Conservation (phyloP, 192 early-diverging fungal species). For the Irineochytrium annulatum region DNA sequence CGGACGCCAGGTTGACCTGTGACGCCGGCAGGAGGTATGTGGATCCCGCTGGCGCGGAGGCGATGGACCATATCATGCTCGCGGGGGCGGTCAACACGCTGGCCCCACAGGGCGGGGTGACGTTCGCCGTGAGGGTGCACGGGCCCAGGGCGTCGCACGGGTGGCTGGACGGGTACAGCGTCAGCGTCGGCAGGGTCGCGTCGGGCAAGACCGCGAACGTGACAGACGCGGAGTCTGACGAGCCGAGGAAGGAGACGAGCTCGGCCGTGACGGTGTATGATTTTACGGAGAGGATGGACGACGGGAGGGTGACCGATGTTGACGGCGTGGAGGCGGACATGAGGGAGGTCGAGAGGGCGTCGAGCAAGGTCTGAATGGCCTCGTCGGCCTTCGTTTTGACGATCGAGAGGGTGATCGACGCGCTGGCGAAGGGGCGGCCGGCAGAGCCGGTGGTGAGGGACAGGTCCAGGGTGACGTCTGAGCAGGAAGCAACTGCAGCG, state of each 20-base stretch:
- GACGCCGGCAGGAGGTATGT: too few relatives aligned
- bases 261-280: not conserved
- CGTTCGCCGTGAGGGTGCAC: too few relatives aligned
- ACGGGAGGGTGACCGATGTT: not conserved
- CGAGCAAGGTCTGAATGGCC: not conserved
- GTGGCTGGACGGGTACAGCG: too few relatives aligned
- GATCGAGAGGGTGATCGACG: not conserved
- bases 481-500: conserved; percentile 4
- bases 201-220: too few relatives aligned
- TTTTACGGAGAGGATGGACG: not conserved
- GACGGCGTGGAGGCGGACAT: not conserved
- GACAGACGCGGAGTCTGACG: conserved; percentile 12
- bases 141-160: too few relatives aligned
- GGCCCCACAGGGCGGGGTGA: too few relatives aligned
- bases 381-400: not conserved
- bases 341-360: not conserved
- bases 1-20: too few relatives aligned
- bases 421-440: not conserved
- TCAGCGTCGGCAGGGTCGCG: too few relatives aligned
- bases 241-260: not conserved
- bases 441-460: conserved; percentile 12
- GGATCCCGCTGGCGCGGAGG: too few relatives aligned
- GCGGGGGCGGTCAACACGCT: too few relatives aligned
- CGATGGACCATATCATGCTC: too few relatives aligned
- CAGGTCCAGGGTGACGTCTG: conserved; percentile 13